Evolutionary conservation across 106 monocot species (phyloP).

Genomic region (Phalaenopsis aphrodite): DNA sequence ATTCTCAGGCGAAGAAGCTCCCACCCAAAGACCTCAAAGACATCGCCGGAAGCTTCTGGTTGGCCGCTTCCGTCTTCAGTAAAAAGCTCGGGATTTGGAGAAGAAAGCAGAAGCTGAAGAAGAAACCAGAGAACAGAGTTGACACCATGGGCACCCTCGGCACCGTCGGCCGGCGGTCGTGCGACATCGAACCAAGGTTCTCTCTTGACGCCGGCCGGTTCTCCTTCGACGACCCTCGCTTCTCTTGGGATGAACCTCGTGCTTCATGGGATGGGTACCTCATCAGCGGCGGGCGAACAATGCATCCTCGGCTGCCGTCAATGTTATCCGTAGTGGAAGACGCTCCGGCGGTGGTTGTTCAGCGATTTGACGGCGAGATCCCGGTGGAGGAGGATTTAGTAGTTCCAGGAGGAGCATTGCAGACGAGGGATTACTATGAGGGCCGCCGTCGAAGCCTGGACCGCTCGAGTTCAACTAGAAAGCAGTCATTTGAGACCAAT

Average conservation of each 20-base stretch:
- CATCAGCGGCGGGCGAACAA: constrained; percentile 8
- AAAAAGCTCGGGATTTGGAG: constrained; percentile 47
- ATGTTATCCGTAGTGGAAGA: constrained; percentile 58
- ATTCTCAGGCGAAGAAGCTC: constrained; percentile 11
- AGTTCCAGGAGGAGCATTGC: constrained; percentile 16
- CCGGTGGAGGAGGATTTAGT: constrained; percentile 15
- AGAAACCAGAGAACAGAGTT: neutral
- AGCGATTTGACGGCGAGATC: constrained; percentile 14
- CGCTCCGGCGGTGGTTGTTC: constrained; percentile 23
- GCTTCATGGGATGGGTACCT: constrained; percentile 68
- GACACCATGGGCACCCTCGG: neutral
- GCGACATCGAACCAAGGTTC: constrained; percentile 52
- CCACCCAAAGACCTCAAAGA: constrained; percentile 14
- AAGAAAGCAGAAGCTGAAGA: constrained; percentile 37
- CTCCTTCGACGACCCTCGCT: constrained; percentile 51
- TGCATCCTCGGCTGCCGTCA: constrained; percentile 30
- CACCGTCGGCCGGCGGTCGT: constrained; percentile 15
- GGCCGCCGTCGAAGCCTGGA: constrained; percentile 16
- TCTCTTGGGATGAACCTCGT: constrained; percentile 54
- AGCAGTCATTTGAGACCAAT: constrained; percentile 1
- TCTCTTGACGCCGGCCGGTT: constrained; percentile 53
- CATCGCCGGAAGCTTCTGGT: constrained; percentile 16
- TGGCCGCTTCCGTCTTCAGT: constrained; percentile 14
- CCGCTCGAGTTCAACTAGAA: constrained; percentile 6
- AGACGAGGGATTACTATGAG: constrained; percentile 15